Percentiles rank a stretch among this genome's conserved stretches.
Evolutionary conservation across 345 rosid species (phyloP).

Genomic region (Lepidium didymum): DNA sequence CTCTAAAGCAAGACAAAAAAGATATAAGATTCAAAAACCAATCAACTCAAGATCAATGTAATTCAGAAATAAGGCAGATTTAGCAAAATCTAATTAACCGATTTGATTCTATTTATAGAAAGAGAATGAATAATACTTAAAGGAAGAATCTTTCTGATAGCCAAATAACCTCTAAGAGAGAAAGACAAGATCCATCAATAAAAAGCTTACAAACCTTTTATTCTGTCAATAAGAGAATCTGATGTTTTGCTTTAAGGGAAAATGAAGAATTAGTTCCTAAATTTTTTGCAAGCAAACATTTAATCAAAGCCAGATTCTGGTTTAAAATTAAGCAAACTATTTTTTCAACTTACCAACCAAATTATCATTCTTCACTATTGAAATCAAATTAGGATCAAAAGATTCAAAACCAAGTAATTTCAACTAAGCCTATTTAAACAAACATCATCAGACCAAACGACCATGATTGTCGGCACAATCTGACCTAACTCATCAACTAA

Average conservation of each 20-base stretch:
- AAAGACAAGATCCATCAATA: conserved; percentile 21
- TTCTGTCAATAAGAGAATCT: conserved; percentile 8
- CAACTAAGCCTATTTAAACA: not conserved
- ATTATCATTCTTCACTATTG: not conserved
- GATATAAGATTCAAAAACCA: not conserved
- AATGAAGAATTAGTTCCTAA: conserved; percentile 18
- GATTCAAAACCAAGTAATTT: not conserved
- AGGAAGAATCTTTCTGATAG: conserved; percentile 21
- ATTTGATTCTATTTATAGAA: not conserved
- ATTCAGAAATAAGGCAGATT: not conserved
- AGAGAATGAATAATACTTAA: not conserved
- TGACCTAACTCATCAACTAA: not conserved
- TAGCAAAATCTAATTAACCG: not conserved
- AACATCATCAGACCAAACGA: conserved; percentile 3
- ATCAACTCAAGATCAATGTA: not conserved
- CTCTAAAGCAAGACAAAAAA: not conserved
- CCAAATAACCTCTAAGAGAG: not conserved
- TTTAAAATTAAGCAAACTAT: not conserved
- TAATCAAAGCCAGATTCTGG: not conserved
- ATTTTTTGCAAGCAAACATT: not conserved
- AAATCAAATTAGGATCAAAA: not conserved
- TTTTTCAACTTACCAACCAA: not conserved
- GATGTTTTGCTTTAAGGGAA: conserved; percentile 18
- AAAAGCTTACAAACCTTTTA: not conserved
- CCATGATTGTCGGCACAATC: not conserved